Conservation (phyloP, 371 early-diverging fungal genomes). For the Mortierella sp. region DNA sequence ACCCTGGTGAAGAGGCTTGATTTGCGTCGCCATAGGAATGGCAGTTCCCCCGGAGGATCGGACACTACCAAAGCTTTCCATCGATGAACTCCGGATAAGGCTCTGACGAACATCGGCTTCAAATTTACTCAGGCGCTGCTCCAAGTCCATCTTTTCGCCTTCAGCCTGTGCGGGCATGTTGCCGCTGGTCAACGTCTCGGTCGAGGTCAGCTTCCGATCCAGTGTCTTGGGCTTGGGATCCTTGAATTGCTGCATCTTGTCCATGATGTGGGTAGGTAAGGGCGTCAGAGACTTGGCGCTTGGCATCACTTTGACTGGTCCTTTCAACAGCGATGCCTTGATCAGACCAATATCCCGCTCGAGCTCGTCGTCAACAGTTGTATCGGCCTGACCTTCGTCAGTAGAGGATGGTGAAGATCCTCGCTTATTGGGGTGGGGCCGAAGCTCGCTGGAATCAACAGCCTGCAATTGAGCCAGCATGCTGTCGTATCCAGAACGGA, state of each 20-base stretch:
- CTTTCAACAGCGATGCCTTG: conserved; percentile 25
- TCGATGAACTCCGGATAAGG: conserved; percentile 35
- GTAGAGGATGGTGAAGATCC: conserved; percentile 45
- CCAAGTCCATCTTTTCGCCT: conserved; percentile 37
- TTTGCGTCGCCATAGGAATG: conserved; percentile 28
- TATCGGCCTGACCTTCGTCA: conserved; percentile 42
- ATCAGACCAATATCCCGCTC: conserved; percentile 36
- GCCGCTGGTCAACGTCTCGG: conserved; percentile 42
- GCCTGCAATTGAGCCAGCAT: conserved; percentile 43
- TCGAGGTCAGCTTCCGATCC: conserved; percentile 48
- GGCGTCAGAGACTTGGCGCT: conserved; percentile 25
- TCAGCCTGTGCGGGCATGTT: conserved; percentile 23
- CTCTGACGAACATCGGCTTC: conserved; percentile 55
- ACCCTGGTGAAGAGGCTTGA: conserved; percentile 25
- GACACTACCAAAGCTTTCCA: conserved; percentile 49
- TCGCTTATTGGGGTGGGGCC: conserved; percentile 35
- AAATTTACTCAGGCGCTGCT: conserved; percentile 46
- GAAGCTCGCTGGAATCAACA: conserved; percentile 14
- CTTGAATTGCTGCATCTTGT: conserved; percentile 18
- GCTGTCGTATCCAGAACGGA: conserved; percentile 43
- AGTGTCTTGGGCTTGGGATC: conserved; percentile 20
- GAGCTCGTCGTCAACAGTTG: conserved; percentile 41
- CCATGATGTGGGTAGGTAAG: conserved; percentile 18
- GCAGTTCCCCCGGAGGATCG: conserved; percentile 50
- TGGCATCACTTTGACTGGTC: conserved; percentile 14